Evolutionary conservation across 352 stramenopile genomes (phyloP).

Genomic region (Phytopythium cucurbitacearum): DNA sequence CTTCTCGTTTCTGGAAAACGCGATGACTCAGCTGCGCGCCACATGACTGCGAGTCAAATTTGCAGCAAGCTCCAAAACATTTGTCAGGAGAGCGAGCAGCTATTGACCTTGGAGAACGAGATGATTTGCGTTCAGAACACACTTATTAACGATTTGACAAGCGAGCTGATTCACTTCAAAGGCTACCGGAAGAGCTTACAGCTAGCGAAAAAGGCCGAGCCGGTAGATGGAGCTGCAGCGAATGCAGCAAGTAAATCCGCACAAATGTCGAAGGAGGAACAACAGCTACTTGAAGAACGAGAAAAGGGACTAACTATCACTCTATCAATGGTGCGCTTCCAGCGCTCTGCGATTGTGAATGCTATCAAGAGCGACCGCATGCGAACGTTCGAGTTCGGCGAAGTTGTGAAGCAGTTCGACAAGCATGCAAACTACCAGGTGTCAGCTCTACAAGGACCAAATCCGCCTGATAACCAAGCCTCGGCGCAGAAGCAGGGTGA

Average conservation of each 20-base stretch:
- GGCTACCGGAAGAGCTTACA: constrained; percentile 3
- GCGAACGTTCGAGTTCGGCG: constrained; percentile 57
- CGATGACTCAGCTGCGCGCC: constrained; percentile 59
- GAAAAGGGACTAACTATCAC: constrained; percentile 79
- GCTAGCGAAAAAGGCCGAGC: background rate
- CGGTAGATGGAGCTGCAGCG: background rate
- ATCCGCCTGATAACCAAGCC: background rate
- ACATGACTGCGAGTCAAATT: constrained; percentile 80
- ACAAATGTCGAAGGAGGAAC: constrained; percentile 42
- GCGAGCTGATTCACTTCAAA: constrained; percentile 58
- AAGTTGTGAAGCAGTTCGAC: constrained; percentile 43
- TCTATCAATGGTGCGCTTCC: constrained; percentile 51
- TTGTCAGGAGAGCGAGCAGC: constrained; percentile 60
- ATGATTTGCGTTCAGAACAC: constrained; percentile 50
- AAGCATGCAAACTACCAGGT: constrained; percentile 39
- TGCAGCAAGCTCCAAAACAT: constrained; percentile 82
- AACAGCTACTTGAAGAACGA: constrained; percentile 68
- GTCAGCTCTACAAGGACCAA: constrained; percentile 8
- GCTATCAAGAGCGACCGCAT: constrained; percentile 60
- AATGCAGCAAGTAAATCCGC: constrained; percentile 5
- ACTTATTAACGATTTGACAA: constrained; percentile 73
- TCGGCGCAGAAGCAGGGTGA: constrained; percentile 7
- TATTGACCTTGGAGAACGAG: constrained; percentile 58
- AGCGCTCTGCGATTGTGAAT: constrained; percentile 44
- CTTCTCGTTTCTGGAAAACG: constrained; percentile 25